phyloP scores from a whole-genome alignment of 1,284 basidiomycete genomes.

The Apiotrichum mycotoxinovorans region DNA sequence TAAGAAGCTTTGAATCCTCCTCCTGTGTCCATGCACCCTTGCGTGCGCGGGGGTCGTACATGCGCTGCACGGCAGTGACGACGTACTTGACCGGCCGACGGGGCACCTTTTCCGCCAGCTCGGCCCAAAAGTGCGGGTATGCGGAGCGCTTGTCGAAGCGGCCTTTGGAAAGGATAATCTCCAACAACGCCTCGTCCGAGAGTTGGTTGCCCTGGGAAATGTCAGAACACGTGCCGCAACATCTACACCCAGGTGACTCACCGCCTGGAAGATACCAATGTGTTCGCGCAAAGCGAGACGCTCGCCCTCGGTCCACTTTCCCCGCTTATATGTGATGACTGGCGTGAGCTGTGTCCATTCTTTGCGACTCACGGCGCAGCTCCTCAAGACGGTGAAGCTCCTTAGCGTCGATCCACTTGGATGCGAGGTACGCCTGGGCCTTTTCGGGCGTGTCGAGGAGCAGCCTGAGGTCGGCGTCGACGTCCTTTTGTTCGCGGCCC shows the following conservation, averaged over 20 bases:
- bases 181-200: slow-evolving; percentile 25
- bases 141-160: slow-evolving; percentile 18
- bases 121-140: slow-evolving; percentile 37
- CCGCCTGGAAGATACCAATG: slow-evolving; percentile 24
- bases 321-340: slow-evolving; percentile 39
- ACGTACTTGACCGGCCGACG: slow-evolving; percentile 42
- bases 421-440: slow-evolving; percentile 29
- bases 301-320: slow-evolving; percentile 34
- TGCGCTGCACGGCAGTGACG: slow-evolving; percentile 33
- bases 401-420: slow-evolving; percentile 25
- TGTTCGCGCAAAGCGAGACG: slow-evolving; percentile 23
- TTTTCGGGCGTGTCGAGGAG: slow-evolving; percentile 1
- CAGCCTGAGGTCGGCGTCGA: neutral
- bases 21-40: slow-evolving; percentile 40
- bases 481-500: slow-evolving; percentile 1
- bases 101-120: slow-evolving; percentile 32
- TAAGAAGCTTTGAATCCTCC: slow-evolving; percentile 34
- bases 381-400: slow-evolving; percentile 34
- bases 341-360: neutral
- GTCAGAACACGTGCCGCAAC: neutral
- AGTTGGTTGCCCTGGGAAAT: slow-evolving; percentile 9
- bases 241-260: neutral
- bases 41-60: slow-evolving; percentile 37
- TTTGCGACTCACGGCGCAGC: slow-evolving; percentile 29
- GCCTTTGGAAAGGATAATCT: slow-evolving; percentile 33